Percentiles rank a stretch among this genome's conserved stretches.
phyloP scores from a whole-genome alignment of 306 rosid species.

The Sechiopsis laciniata region DNA sequence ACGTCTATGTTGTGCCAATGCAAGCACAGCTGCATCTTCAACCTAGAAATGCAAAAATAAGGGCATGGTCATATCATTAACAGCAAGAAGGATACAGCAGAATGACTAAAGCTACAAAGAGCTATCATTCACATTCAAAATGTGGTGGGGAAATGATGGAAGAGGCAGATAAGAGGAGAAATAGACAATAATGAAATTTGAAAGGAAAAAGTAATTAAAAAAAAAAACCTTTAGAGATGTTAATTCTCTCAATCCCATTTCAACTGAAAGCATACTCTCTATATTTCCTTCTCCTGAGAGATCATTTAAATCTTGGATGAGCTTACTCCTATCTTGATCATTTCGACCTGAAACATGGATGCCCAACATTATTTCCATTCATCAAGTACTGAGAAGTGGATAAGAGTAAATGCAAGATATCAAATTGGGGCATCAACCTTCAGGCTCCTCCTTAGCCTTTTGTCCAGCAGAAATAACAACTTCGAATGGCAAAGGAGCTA shows the following conservation, averaged over 20 bases:
- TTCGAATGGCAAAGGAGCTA: slow-evolving; percentile 95
- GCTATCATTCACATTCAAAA: neutral
- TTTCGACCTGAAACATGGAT: slow-evolving; percentile 47
- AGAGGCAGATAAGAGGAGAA: neutral
- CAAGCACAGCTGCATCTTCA: slow-evolving; percentile 88
- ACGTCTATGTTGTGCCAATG: slow-evolving; percentile 66
- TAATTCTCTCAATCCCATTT: slow-evolving; percentile 85
- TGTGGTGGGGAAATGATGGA: too few relatives aligned
- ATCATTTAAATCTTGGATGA: slow-evolving; percentile 66
- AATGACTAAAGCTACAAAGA: neutral
- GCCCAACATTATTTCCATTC: neutral
- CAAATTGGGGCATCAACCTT: slow-evolving; percentile 40
- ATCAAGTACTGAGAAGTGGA: neutral
- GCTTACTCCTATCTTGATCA: slow-evolving; percentile 59
- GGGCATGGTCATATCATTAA: neutral
- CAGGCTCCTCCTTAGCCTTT: slow-evolving; percentile 93
- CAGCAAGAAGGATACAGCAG: neutral
- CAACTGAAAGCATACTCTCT: slow-evolving; percentile 95
- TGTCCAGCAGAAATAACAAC: slow-evolving; percentile 90
- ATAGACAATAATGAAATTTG: neutral
- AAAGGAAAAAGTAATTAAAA: neutral
- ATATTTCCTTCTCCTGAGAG: slow-evolving; percentile 90
- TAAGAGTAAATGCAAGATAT: slow-evolving; percentile 2
- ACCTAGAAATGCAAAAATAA: slow-evolving; percentile 40
- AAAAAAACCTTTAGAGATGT: slow-evolving; percentile 63